Percentiles rank a stretch among this genome's conserved stretches.
These are phyloP conservation scores for Blastobotrys mokoenaii DNA, from an alignment of 805 yeast genomes.

Conservation along the genomic window DNA sequence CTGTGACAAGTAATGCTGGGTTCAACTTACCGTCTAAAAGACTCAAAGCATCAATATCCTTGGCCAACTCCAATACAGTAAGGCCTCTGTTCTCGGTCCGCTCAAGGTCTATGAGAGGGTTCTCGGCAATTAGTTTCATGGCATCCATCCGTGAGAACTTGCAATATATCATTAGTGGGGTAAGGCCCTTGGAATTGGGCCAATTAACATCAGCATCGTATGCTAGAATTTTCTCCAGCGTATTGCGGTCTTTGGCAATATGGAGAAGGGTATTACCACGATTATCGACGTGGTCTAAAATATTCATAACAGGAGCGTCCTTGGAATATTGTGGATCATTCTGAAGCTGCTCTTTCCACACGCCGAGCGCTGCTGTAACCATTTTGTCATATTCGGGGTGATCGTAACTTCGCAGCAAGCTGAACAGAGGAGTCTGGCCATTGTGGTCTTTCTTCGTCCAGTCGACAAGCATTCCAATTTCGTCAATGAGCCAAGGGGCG, in stretches of 20 bases:
- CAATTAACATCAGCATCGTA: slow-evolving; percentile 49
- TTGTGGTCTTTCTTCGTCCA: slow-evolving; percentile 62
- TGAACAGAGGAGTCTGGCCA: slow-evolving; percentile 71
- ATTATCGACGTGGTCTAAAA: slow-evolving; percentile 58
- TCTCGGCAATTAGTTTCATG: slow-evolving; percentile 41
- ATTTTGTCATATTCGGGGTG: slow-evolving; percentile 46
- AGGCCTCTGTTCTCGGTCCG: slow-evolving; percentile 24
- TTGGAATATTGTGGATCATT: not conserved
- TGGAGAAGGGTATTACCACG: slow-evolving; percentile 75
- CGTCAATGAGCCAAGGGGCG: slow-evolving; percentile 40
- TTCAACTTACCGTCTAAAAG: slow-evolving; percentile 18
- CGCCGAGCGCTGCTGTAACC: slow-evolving; percentile 11
- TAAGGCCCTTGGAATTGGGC: slow-evolving; percentile 46
- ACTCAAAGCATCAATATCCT: slow-evolving; percentile 19
- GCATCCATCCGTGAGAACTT: slow-evolving; percentile 62
- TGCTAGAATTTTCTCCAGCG: slow-evolving; percentile 34
- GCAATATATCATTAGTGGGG: slow-evolving; percentile 66
- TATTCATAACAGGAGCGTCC: slow-evolving; percentile 19
- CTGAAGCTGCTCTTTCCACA: slow-evolving; percentile 10
- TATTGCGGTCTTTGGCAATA: slow-evolving; percentile 43
- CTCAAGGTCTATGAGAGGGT: slow-evolving; percentile 40
- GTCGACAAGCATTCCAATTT: slow-evolving; percentile 50
- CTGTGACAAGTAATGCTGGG: not conserved
- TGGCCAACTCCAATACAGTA: slow-evolving; percentile 29
- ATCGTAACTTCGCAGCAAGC: slow-evolving; percentile 74